Percentiles rank a stretch among this genome's conserved stretches.
phyloP scores from a whole-genome alignment of 2,329 filamentous ascomycete genomes.

The Fusarium beomiforme region DNA sequence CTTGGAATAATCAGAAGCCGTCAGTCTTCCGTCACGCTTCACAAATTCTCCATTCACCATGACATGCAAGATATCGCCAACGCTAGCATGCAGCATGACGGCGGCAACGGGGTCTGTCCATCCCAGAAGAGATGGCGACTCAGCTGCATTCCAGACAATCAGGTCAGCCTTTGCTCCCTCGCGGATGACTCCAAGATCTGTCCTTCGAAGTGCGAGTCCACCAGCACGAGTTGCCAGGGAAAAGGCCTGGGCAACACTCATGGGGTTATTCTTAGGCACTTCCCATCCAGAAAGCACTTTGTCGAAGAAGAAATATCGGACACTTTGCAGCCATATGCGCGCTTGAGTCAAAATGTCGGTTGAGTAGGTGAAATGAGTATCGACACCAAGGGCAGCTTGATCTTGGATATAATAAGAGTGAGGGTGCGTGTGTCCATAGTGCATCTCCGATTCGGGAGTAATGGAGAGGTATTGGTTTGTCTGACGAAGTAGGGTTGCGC shows the following conservation, averaged over 20 bases:
- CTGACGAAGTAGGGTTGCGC: constrained; percentile 55
- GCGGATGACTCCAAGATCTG: constrained; percentile 60
- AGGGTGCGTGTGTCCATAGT: constrained; percentile 64
- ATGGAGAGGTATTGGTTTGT: constrained; percentile 65
- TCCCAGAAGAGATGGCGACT: constrained; percentile 60
- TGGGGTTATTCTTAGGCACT: constrained; percentile 59
- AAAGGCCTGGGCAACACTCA: constrained; percentile 65
- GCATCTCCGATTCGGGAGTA: constrained; percentile 68
- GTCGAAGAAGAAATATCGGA: constrained; percentile 52
- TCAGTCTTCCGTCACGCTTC: constrained; percentile 57
- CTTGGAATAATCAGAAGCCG: constrained; percentile 40
- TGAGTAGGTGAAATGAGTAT: constrained; percentile 64
- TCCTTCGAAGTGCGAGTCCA: constrained; percentile 59
- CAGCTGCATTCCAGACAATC: constrained; percentile 60
- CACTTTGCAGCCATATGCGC: constrained; percentile 62
- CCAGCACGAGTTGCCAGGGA: constrained; percentile 63
- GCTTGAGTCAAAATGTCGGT: constrained; percentile 63
- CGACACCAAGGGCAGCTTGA: constrained; percentile 63
- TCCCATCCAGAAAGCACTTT: constrained; percentile 52
- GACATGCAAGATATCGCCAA: constrained; percentile 62
- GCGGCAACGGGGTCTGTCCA: constrained; percentile 67
- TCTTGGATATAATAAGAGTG: constrained; percentile 56
- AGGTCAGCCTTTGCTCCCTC: constrained; percentile 64
- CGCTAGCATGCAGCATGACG: constrained; percentile 63
- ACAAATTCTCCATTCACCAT: constrained; percentile 50